A percentile compares a stretch with the other conserved stretches of the same genome.
These are phyloP conservation scores for Scolecobasidium constrictum DNA, from an alignment of 2,329 filamentous ascomycete species.

Conservation along the genomic window DNA sequence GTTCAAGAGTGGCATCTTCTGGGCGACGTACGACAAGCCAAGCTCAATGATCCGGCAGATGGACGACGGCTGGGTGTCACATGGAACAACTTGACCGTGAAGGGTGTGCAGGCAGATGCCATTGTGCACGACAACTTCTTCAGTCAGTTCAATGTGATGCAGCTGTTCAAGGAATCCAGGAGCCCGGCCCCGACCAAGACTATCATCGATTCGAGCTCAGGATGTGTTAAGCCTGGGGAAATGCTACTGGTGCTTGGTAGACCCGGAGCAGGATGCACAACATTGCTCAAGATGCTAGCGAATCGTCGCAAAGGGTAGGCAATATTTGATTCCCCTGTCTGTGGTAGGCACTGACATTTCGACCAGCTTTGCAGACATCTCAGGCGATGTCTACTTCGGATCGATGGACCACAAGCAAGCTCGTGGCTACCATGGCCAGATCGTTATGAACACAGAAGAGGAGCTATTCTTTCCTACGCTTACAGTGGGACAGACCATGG, in stretches of 20 bases:
- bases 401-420: conserved; percentile 57
- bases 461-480: conserved; percentile 78
- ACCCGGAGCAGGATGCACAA: conserved; percentile 52
- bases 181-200: too few relatives aligned
- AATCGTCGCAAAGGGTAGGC: conserved; percentile 49
- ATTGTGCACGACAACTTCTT: conserved; percentile 67
- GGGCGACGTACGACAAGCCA: conserved; percentile 62
- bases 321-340: too few relatives aligned
- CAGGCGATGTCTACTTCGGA: conserved; percentile 63
- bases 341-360: too few relatives aligned
- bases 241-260: conserved; percentile 78
- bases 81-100: conserved; percentile 69
- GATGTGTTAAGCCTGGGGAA: conserved; percentile 62
- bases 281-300: conserved; percentile 42
- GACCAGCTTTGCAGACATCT: conserved; percentile 57
- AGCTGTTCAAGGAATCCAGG: too few relatives aligned
- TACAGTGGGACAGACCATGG: conserved; percentile 77
- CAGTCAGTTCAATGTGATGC: conserved; percentile 60
- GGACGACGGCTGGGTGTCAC: conserved; percentile 67
- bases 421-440: conserved; percentile 70
- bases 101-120: conserved; percentile 60
- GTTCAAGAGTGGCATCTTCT: too few relatives aligned
- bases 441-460: conserved; percentile 78
- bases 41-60: conserved; percentile 67
- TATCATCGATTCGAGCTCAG: too few relatives aligned